phyloP scores from a whole-genome alignment of 2,329 filamentous ascomycete species.

The Colletotrichum cordylinicola region DNA sequence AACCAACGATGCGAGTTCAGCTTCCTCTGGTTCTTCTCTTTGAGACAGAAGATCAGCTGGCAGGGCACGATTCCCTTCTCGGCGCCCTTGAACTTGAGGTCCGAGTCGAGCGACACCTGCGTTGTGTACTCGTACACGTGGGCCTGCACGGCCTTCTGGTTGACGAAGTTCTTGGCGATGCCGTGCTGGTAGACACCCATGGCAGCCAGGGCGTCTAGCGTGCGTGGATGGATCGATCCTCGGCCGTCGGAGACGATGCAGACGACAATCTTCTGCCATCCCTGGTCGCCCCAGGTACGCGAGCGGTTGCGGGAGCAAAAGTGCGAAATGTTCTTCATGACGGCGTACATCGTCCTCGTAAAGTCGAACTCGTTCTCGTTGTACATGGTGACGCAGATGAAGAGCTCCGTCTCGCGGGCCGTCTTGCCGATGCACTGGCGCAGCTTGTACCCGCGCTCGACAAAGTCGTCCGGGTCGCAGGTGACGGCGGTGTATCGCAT shows the following conservation, averaged over 20 bases:
- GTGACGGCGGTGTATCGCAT: constrained; percentile 99
- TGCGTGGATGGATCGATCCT: constrained; percentile 87
- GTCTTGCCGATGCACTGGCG: constrained; percentile 88
- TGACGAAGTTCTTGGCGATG: constrained; percentile 98
- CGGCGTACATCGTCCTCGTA: constrained; percentile 96
- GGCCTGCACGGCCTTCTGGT: constrained; percentile 91
- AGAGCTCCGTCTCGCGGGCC: constrained; percentile 88
- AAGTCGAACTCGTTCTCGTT: constrained; percentile 98
- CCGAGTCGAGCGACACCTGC: constrained; percentile 92
- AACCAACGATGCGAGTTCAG: constrained; percentile 99
- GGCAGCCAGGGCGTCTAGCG: constrained; percentile 90
- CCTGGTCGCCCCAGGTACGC: constrained; percentile 93
- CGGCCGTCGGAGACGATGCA: constrained; percentile 96
- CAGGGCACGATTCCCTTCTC: constrained; percentile 99
- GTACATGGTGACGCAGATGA: constrained; percentile 99
- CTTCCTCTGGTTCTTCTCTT: constrained; percentile 97
- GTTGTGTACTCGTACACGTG: constrained; percentile 99
- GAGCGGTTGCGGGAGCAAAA: constrained; percentile 94
- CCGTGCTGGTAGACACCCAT: constrained; percentile 99
- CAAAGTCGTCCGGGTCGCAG: constrained; percentile 94
- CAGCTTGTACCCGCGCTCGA: constrained; percentile 86
- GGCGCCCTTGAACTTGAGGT: constrained; percentile 97
- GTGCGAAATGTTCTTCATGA: constrained; percentile 97
- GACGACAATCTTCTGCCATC: constrained; percentile 99
- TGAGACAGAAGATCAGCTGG: constrained; percentile 98